phyloP scores from a whole-genome alignment of 495 filamentous ascomycete genomes.

The Aspergillus campestris region DNA sequence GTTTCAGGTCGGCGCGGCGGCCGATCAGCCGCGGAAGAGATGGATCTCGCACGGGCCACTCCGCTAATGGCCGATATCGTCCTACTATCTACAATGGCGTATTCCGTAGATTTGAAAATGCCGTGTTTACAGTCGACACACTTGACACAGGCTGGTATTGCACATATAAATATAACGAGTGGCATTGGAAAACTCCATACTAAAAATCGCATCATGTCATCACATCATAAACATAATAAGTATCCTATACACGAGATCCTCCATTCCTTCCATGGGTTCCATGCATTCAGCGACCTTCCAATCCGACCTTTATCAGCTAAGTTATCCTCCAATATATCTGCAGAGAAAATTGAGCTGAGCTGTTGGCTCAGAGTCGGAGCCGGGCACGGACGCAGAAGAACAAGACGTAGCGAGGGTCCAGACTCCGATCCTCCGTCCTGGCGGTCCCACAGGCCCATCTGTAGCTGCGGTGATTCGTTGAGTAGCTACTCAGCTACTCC shows the following conservation, averaged over 20 bases:
- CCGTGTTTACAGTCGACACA: no score
- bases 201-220: conserved; percentile 16
- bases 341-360: background rate
- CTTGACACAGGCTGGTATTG: no score
- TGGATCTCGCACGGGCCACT: conserved; percentile 22
- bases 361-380: conserved; percentile 3
- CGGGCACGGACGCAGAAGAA: background rate
- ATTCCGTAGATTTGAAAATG: no score
- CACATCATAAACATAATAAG: conserved; percentile 30
- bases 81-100: no score
- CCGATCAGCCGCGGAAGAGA: background rate
- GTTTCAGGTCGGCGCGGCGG: no score
- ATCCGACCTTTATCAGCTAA: no score
- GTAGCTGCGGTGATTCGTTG: conserved; percentile 1
- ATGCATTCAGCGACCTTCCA: background rate
- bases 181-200: conserved; percentile 9
- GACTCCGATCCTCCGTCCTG: background rate
- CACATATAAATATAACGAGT: background rate
- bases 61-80: no score
- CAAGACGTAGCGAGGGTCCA: background rate
- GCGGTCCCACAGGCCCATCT: background rate
- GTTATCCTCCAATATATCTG: conserved; percentile 1
- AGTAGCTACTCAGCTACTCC: background rate
- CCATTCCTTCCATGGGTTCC: conserved; percentile 1
- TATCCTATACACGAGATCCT: conserved; percentile 14